phyloP scores from a whole-genome alignment of 2,329 filamentous ascomycete genomes.

The Penicillium sp. region DNA sequence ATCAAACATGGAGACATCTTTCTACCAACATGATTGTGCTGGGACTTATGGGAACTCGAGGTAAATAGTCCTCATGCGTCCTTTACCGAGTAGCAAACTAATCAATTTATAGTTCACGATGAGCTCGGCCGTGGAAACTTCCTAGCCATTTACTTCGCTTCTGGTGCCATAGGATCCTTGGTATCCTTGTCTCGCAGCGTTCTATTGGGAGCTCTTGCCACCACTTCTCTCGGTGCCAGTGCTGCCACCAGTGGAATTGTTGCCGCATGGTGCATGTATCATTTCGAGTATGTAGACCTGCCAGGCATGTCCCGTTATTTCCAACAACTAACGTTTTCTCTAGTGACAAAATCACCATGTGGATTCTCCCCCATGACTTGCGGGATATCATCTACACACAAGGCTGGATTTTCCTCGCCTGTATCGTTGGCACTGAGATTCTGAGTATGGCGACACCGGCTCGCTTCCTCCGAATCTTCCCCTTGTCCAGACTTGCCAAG shows the following conservation, averaged over 20 bases:
- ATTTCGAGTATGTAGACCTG: slow-evolving; percentile 40
- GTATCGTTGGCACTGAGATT: slow-evolving; percentile 39
- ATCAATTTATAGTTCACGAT: slow-evolving; percentile 17
- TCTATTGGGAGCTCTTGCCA: slow-evolving; percentile 42
- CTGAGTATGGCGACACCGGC: slow-evolving; percentile 31
- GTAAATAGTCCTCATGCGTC: slow-evolving; percentile 28
- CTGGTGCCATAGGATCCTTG: slow-evolving; percentile 50
- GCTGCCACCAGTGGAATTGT: slow-evolving; percentile 52
- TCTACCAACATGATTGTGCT: slow-evolving; percentile 56
- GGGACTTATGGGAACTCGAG: slow-evolving; percentile 54
- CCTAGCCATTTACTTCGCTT: slow-evolving; percentile 52
- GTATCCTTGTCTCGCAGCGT: slow-evolving; percentile 48
- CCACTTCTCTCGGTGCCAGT: slow-evolving; percentile 54
- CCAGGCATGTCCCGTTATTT: background rate
- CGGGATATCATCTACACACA: slow-evolving; percentile 44
- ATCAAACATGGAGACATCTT: slow-evolving; percentile 55
- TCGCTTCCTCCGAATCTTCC: slow-evolving; percentile 19
- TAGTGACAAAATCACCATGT: slow-evolving; percentile 44
- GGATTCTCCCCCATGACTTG: slow-evolving; percentile 42
- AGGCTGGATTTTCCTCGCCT: slow-evolving; percentile 39
- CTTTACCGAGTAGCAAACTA: background rate
- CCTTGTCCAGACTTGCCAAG: slow-evolving; percentile 29
- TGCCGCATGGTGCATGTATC: slow-evolving; percentile 51
- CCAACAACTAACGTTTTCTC: slow-evolving; percentile 1
- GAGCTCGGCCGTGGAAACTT: slow-evolving; percentile 59